These are phyloP conservation scores for Mercurialis annua DNA, from an alignment of 345 rosid genomes.

Conservation along the genomic window DNA sequence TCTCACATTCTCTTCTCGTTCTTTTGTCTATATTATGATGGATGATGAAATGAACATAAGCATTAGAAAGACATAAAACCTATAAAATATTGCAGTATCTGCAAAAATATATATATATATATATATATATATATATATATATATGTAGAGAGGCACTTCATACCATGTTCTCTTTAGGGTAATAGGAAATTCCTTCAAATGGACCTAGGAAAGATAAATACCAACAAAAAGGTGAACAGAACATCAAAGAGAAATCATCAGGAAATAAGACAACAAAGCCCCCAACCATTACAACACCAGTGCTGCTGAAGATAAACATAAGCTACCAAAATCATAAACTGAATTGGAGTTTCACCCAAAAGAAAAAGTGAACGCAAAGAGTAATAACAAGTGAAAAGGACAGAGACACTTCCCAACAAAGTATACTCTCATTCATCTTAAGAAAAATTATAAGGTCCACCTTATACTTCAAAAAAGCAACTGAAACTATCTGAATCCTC, in stretches of 20 bases:
- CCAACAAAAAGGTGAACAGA: constrained; percentile 5
- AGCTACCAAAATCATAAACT: too few relatives aligned
- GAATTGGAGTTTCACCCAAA: too few relatives aligned
- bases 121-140: constrained; percentile 9
- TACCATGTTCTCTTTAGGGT: constrained; percentile 66
- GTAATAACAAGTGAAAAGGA: too few relatives aligned
- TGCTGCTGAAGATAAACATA: neutral
- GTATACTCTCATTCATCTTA: neutral
- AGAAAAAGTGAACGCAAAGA: too few relatives aligned
- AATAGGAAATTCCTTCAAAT: constrained; percentile 70
- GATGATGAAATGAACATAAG: constrained; percentile 5
- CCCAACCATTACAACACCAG: neutral
- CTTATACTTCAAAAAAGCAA: too few relatives aligned
- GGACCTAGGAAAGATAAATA: constrained; percentile 54
- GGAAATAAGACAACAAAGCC: neutral
- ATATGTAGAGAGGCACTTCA: constrained; percentile 13
- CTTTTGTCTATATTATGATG: constrained; percentile 43
- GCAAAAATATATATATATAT: neutral
- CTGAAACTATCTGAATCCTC: too few relatives aligned
- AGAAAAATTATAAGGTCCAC: too few relatives aligned
- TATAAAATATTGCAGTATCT: neutral
- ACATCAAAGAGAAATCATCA: constrained; percentile 2
- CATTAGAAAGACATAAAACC: constrained; percentile 2
- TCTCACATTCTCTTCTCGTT: constrained; percentile 56
- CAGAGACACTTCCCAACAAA: too few relatives aligned